Percentiles rank a stretch among this genome's conserved stretches.
These are phyloP conservation scores for Globisporangium ultimum DNA, from an alignment of 352 stramenopile species.

Conservation along the genomic window DNA sequence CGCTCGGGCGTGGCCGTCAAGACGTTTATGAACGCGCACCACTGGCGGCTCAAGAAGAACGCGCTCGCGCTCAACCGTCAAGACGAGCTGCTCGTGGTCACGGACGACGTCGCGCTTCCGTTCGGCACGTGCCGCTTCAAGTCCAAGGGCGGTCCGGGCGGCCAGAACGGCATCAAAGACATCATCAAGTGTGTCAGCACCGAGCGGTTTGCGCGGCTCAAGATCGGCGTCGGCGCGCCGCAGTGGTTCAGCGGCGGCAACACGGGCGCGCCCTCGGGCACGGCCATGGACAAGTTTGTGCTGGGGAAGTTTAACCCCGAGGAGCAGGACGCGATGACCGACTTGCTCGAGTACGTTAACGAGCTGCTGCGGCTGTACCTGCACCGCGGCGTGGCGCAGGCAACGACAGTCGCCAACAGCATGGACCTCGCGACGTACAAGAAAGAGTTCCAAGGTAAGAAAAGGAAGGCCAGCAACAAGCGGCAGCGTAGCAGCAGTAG, in stretches of 20 bases:
- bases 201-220: slow-evolving; percentile 80
- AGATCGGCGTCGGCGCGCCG: slow-evolving; percentile 73
- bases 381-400: slow-evolving; percentile 72
- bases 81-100: slow-evolving; percentile 81
- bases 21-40: slow-evolving; percentile 76
- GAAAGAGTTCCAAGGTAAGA: slow-evolving; percentile 24
- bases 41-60: slow-evolving; percentile 85
- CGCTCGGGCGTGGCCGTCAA: slow-evolving; percentile 71
- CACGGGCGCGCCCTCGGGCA: slow-evolving; percentile 65
- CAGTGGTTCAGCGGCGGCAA: slow-evolving; percentile 74
- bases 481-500: slow-evolving; percentile 20
- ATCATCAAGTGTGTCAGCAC: slow-evolving; percentile 83
- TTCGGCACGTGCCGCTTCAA: slow-evolving; percentile 85
- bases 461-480: slow-evolving; percentile 1
- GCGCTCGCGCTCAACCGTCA: slow-evolving; percentile 72
- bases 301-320: slow-evolving; percentile 72
- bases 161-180: slow-evolving; percentile 80
- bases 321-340: slow-evolving; percentile 68
- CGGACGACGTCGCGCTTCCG: slow-evolving; percentile 76
- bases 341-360: slow-evolving; percentile 63
- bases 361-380: slow-evolving; percentile 80
- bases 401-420: slow-evolving; percentile 71
- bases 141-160: slow-evolving; percentile 64
- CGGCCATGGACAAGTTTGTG: slow-evolving; percentile 82
- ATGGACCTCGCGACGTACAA: slow-evolving; percentile 63